Percentiles rank a stretch among this genome's conserved stretches.
Evolutionary conservation across 768 basidiomycete genomes (phyloP).

Genomic region (Tubosaeta sp.): DNA sequence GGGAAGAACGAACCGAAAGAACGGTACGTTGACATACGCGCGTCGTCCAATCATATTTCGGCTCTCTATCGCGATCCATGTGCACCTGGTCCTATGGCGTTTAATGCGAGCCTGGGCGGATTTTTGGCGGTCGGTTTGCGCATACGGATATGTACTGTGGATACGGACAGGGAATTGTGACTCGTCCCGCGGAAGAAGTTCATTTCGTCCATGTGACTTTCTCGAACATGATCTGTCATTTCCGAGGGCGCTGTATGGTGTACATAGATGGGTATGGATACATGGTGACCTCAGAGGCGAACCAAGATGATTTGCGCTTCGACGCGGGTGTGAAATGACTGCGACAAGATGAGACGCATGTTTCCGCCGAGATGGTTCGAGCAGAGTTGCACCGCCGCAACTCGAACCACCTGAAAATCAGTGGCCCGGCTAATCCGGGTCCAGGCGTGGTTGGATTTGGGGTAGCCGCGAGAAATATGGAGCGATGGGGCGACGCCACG

Average conservation of each 20-base stretch:
- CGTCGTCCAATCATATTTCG: not conserved
- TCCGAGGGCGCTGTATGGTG: constrained; percentile 9
- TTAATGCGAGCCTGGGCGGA: not conserved
- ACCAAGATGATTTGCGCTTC: not conserved
- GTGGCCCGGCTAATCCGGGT: not conserved
- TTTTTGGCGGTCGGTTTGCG: not conserved
- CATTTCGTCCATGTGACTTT: constrained; percentile 3
- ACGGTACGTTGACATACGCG: constrained; percentile 13
- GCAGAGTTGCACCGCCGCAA: not conserved
- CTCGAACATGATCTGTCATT: constrained; percentile 4
- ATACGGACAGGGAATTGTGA: not conserved
- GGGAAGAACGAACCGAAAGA: constrained; percentile 21
- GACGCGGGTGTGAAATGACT: not conserved
- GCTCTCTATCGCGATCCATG: not conserved
- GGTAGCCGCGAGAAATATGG: constrained; percentile 6
- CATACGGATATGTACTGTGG: not conserved
- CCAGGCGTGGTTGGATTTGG: constrained; percentile 2
- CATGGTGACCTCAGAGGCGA: not conserved
- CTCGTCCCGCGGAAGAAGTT: not conserved
- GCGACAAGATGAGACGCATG: not conserved
- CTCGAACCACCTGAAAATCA: not conserved
- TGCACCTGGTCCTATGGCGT: not conserved
- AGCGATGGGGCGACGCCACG: constrained; percentile 7
- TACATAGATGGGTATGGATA: not conserved
- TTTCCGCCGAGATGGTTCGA: not conserved